Base-by-base conservation (phyloP, 2,329 filamentous ascomycete genomes). In the Hypoxylon sp. region DNA sequence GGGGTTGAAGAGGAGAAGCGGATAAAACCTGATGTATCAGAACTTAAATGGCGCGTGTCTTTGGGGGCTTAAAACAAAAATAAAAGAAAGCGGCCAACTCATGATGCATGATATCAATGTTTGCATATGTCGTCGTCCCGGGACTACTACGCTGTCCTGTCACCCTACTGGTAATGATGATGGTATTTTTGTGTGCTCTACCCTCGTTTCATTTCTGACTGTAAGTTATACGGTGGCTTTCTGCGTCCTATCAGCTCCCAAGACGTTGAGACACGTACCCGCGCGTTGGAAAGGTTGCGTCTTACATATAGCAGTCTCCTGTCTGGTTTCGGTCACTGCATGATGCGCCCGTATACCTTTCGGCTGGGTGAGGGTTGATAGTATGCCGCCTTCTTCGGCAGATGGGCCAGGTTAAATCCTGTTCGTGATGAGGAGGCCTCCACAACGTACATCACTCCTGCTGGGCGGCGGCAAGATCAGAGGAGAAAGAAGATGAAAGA, bases 81-180 rank as follows among this genome's bases (percentile, higher is more conserved):
- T 49, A 60, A 64, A 63, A 62, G 3, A 41, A 41, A 41, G 37
- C 37, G 37, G 58, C 58, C 61, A 67, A 57, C 64, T 64, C 64
- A 67, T 62, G 61, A 15, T 67, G 64, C 64, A 66, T 66, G 48
- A n/a, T 57, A 10, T 13, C 3, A 6, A 41, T 41, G 37, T 41
- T 63, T 59, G 60, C 61, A 62, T 64, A 43, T 47, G 44, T 47
- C 22, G 44, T 47, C 44, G 22, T 26, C 41, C 64, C 48, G 61
- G 58, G 51, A 60, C 51, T 67, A 59, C 64, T 64, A 67, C 64
- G 58, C 60, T 67, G 48, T 60, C 51, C 54, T 64, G 61, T 57
- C 49, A 67, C 61, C 64, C 61, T 67, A 67, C 54, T 49, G 49
- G n/a, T n/a, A n/a, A 56, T 61, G 34, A 64, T 56, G n/a, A 39